Conservation (phyloP, 176 grass and related monocot genomes). For the Oropetium thomaeum region DNA sequence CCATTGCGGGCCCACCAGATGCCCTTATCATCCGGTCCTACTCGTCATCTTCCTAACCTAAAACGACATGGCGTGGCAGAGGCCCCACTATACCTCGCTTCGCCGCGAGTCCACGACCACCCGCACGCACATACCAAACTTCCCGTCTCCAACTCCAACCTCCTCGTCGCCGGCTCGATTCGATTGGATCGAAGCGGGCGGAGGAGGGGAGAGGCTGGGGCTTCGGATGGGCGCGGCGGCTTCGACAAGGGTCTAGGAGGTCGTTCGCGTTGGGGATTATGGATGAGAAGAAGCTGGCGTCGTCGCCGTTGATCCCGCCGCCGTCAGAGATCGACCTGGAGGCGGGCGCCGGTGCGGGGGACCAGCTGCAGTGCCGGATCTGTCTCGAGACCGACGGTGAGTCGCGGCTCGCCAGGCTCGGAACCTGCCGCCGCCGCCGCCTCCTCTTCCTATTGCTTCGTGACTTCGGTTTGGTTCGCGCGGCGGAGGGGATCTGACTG, state of each 20-base stretch:
- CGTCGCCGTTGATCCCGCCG: conserved; percentile 75
- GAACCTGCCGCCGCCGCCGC: not conserved
- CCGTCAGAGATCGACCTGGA: conserved; percentile 85
- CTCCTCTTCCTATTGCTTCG: not conserved
- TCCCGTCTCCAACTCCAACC: not conserved
- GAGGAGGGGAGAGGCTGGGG: not conserved
- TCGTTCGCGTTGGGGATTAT: conserved; percentile 6
- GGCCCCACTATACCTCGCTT: conserved; percentile 31
- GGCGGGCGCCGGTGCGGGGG: conserved; percentile 57
- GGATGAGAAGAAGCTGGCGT: conserved; percentile 58
- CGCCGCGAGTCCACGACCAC: not conserved
- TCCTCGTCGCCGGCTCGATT: not conserved
- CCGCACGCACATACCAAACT: not conserved
- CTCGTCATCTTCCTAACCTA: not conserved
- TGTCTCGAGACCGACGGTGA: conserved; percentile 87
- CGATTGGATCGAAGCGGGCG: conserved; percentile 23
- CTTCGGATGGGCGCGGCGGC: conserved; percentile 25
- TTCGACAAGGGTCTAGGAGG: conserved; percentile 16
- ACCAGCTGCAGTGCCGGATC: conserved; percentile 98
- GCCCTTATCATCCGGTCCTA: not conserved
- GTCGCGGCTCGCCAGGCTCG: not conserved
- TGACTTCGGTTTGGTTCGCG: not conserved
- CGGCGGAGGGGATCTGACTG: conserved; percentile 19
- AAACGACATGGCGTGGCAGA: not conserved
- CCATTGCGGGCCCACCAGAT: rapidly evolving